Base-by-base conservation (phyloP, 1,139 yeast species). In the Sugiyamaella sp. region DNA sequence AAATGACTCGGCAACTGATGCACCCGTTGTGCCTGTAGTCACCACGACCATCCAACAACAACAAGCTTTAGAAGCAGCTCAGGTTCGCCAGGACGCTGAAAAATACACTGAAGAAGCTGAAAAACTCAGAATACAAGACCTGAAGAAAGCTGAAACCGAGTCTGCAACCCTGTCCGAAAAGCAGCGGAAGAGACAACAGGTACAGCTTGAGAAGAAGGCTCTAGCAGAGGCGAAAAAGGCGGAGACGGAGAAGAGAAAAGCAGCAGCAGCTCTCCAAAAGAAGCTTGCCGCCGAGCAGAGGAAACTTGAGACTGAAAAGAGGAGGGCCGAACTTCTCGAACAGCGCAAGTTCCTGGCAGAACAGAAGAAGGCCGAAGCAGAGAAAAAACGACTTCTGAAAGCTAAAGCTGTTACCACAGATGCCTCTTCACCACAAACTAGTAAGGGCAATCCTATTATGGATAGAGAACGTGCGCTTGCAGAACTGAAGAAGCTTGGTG, bases 261-360 rank as follows among this genome's bases (percentile, higher is more conserved):
- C 19, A 32, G 40, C 20, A 17, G 55, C 39, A 12, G 55, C 46
- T 35, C n/a, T n/a, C n/a, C n/a, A n/a, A n/a, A 49, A 51, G 48
- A 27, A 47, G 41, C n/a, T n/a, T n/a, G n/a, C n/a, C n/a, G 43
- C 21, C 3, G 39, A 46, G 27, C 44, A 21, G 40, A 46, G n/a
- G 51, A 40, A 9, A 24, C 20, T 8, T 16, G n/a, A 22, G 29
- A 45, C 49, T 19, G 37, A 45, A 29, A 49, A 56, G 16, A 64
- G 58, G 46, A 55, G 51, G 29, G 58, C 33, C 17, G 51, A 54
- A 25, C 32, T 39, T 49, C 41, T 33, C 14, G 41, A 45, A 39
- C 29, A 29, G 46, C 39, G 38, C 3, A 53, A 49, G 40, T 52
- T 52, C 27, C 35, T 25, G 50, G 32, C 24, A 27, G 41, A 48